Percentiles rank a stretch among this genome's conserved stretches.
Conservation (phyloP, 208 protist species). For the Leishmania amazonensis region DNA sequence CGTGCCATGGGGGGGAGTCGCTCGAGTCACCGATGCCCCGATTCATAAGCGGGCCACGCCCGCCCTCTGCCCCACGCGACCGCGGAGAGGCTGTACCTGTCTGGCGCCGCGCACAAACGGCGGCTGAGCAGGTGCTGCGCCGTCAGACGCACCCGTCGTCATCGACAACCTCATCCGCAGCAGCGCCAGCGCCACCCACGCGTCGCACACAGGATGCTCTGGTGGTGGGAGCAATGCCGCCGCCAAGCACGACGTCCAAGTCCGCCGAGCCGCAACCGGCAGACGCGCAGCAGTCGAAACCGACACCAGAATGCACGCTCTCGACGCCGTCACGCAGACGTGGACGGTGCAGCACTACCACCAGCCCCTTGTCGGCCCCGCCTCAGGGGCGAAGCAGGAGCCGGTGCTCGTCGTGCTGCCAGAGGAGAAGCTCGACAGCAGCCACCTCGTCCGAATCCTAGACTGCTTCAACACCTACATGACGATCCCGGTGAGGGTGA, state of each 20-base stretch:
- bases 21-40: conserved; percentile 6
- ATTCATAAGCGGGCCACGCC: neutral
- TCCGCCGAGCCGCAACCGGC: neutral
- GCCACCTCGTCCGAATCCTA: conserved; percentile 31
- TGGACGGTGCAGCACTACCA: conserved; percentile 20
- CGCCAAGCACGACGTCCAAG: neutral
- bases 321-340: conserved; percentile 17
- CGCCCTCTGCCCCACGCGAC: neutral
- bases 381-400: conserved; percentile 21
- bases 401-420: conserved; percentile 16
- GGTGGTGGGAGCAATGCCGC: neutral
- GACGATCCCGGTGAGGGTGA: conserved; percentile 30
- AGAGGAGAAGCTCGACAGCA: conserved; percentile 11
- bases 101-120: neutral
- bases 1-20: conserved; percentile 37
- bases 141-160: conserved; percentile 5
- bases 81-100: neutral
- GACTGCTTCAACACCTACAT: conserved; percentile 37
- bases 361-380: conserved; percentile 14
- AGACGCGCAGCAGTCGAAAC: neutral
- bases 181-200: neutral
- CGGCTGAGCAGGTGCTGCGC: neutral
- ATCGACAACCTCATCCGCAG: neutral
- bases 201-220: neutral
- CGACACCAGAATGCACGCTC: neutral